Evolutionary conservation across 164 flowering plant genomes (phyloP), one percentile per base, ranked within the genome.

Genomic region (Warburgia ugandensis): DNA sequence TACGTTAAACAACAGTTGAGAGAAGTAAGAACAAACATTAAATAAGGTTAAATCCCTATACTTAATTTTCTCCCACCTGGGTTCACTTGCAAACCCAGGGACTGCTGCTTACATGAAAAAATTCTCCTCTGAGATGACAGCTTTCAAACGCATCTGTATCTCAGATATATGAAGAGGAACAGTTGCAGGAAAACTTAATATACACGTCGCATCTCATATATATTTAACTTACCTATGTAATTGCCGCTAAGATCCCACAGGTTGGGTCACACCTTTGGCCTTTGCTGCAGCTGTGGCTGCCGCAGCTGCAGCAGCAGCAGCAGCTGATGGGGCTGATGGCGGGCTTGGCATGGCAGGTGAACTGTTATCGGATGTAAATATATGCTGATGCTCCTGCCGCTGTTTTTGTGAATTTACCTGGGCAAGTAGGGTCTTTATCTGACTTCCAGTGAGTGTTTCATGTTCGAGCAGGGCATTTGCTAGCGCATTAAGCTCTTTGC

Each of bases 401-500:
- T 68, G 71, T 41, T 64, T 78, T 61, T 72, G 73, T 14, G 83
- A 70, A 49, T 70, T 67, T 2, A 80, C 72, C 53, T 73, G 68
- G 1, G 80, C 78, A 46, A 94, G 81, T 54, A 94, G 39, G 27
- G 71, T 63, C 63, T 78, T 81, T 32, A 94, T 94, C 68, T 94
- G 96, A 62, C 29, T 66, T 5, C 99, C 99, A 0, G 85, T 47
- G 0, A 94, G 81, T 0, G 97, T 94, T 58, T 94, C 99, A 0
- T 83, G 73, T 71, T 84, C 86, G 2, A 94, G 90, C 64, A 94
- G 66, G 11, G 92, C 89, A 59, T 78, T 85, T 6, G 99, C 99
- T 36, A 94, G 86, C 5, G 84, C 96, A 55, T 86, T 86, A 30
- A 68, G 90, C 74, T 94, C 97, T 50, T 75, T 77, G 59, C 42